Percentiles rank a stretch among this genome's conserved stretches.
Evolutionary conservation across 139 green algal genomes (phyloP).

Genomic region (Micractinium sp.): DNA sequence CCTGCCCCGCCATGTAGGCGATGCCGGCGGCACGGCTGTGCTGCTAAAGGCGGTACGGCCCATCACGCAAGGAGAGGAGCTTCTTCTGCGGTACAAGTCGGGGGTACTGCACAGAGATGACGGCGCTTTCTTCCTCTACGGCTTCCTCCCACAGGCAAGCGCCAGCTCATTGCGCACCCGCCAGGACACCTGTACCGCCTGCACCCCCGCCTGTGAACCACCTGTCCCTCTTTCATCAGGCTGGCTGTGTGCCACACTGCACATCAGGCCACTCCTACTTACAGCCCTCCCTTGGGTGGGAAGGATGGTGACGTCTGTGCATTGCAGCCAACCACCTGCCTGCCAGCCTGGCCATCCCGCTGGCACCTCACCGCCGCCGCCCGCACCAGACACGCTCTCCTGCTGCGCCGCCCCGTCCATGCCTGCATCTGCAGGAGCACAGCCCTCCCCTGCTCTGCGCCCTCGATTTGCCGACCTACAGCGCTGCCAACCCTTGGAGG

Average conservation of each 20-base stretch:
- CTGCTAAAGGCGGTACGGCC: conserved; percentile 1
- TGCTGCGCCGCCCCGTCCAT: not conserved
- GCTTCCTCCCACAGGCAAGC: not conserved
- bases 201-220: not conserved
- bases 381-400: not conserved
- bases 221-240: not conserved
- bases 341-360: not conserved
- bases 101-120: conserved; percentile 15
- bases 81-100: conserved; percentile 7
- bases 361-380: not conserved
- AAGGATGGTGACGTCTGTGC: no score
- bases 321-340: not conserved
- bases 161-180: no score
- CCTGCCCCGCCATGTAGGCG: not conserved
- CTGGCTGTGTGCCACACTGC: not conserved
- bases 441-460: not conserved
- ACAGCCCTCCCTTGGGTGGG: no score
- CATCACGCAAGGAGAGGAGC: conserved; percentile 9
- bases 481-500: not conserved
- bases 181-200: no score
- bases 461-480: conserved; percentile 14
- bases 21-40: not conserved
- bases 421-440: not conserved
- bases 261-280: no score
- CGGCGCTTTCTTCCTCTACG: not conserved